A percentile compares a stretch with the other conserved stretches of the same genome.
phyloP scores from a whole-genome alignment of 805 yeast genomes.

The Metschnikowia rubicola region DNA sequence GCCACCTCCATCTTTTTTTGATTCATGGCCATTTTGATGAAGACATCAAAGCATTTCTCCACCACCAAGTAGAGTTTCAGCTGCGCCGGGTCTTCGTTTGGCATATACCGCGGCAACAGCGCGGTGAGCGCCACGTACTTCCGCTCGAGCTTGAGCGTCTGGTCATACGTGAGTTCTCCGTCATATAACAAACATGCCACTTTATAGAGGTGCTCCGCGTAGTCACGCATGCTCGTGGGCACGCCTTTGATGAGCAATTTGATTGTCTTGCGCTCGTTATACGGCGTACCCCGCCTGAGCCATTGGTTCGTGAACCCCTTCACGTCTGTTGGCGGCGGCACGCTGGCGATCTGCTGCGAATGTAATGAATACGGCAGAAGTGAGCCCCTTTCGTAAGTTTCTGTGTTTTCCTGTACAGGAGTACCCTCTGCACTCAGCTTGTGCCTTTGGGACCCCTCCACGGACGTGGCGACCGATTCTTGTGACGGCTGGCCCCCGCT shows the following conservation, averaged over 20 bases:
- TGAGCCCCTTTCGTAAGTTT: neutral
- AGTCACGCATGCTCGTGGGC: slow-evolving; percentile 34
- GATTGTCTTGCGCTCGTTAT: slow-evolving; percentile 23
- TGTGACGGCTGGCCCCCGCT: slow-evolving; percentile 10
- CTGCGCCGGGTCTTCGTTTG: slow-evolving; percentile 25
- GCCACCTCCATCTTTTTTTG: slow-evolving; percentile 29
- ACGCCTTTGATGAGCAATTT: slow-evolving; percentile 23
- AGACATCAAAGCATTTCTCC: slow-evolving; percentile 37
- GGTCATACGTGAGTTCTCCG: slow-evolving; percentile 12
- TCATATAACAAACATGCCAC: slow-evolving; percentile 26
- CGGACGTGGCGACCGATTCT: slow-evolving; percentile 7
- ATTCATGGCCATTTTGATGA: slow-evolving; percentile 34
- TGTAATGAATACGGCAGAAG: neutral
- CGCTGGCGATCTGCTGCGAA: neutral
- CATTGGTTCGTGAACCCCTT: slow-evolving; percentile 9
- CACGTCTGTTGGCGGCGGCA: neutral
- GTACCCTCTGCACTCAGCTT: neutral
- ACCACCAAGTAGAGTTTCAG: slow-evolving; percentile 33
- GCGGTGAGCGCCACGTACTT: slow-evolving; percentile 27
- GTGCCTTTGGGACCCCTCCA: slow-evolving; percentile 1
- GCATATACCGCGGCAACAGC: slow-evolving; percentile 21
- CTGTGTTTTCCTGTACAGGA: neutral
- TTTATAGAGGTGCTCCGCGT: slow-evolving; percentile 36
- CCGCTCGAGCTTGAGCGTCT: slow-evolving; percentile 18
- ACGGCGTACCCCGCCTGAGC: slow-evolving; percentile 1